A percentile compares a stretch with the other conserved stretches of the same genome.
phyloP scores from a whole-genome alignment of 2,329 filamentous ascomycete species.

The Xylariales sp. region DNA sequence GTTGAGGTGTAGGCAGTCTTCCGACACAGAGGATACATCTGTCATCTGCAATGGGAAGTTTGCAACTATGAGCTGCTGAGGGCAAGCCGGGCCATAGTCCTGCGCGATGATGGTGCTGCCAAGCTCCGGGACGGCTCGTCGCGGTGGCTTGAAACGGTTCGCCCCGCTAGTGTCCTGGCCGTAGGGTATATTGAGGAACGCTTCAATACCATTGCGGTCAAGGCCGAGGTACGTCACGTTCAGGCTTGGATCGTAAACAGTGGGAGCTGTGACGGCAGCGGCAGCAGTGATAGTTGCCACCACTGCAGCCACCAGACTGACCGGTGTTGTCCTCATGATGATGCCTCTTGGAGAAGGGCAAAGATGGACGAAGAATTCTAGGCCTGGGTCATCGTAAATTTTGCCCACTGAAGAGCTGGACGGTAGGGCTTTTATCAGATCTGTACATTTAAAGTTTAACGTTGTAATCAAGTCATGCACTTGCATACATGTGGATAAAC shows the following conservation, averaged over 20 bases:
- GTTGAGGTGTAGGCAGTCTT: slow-evolving; percentile 1
- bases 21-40: slow-evolving; percentile 32
- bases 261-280: background rate
- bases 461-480: too few relatives aligned
- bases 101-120: slow-evolving; percentile 32
- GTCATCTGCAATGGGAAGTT: slow-evolving; percentile 24
- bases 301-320: too few relatives aligned
- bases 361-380: too few relatives aligned
- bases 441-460: too few relatives aligned
- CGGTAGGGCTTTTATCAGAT: too few relatives aligned
- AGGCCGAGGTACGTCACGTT: slow-evolving; percentile 37
- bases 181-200: slow-evolving; percentile 43
- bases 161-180: slow-evolving; percentile 39
- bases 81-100: slow-evolving; percentile 37
- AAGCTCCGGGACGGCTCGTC: slow-evolving; percentile 22
- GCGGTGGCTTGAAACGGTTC: slow-evolving; percentile 42
- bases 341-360: too few relatives aligned
- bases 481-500: too few relatives aligned
- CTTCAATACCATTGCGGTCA: slow-evolving; percentile 37
- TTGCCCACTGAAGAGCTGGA: too few relatives aligned
- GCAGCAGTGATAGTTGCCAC: too few relatives aligned
- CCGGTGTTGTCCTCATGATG: too few relatives aligned
- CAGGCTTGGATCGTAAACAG: slow-evolving; percentile 6
- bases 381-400: too few relatives aligned
- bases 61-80: slow-evolving; percentile 30